These are phyloP conservation scores for Zanthoxylum bungeanum DNA, from an alignment of 345 rosid species.

Conservation along the genomic window DNA sequence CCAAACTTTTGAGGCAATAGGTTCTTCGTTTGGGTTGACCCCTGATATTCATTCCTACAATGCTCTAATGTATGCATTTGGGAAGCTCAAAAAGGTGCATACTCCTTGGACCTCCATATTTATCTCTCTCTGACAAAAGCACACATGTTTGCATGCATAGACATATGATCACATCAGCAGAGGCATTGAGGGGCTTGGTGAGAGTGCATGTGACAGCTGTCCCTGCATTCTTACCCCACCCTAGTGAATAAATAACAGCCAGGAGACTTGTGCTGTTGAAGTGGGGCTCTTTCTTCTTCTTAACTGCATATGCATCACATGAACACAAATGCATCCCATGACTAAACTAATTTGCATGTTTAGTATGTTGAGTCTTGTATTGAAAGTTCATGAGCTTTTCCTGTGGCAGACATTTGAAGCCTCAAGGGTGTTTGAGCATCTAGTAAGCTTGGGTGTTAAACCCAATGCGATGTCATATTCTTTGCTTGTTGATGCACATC, in stretches of 20 bases:
- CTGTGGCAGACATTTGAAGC: conserved; percentile 78
- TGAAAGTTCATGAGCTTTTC: conserved; percentile 15
- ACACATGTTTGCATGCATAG: neutral
- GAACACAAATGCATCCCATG: neutral
- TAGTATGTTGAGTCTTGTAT: conserved; percentile 5
- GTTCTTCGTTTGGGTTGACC: conserved; percentile 69
- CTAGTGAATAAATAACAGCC: neutral
- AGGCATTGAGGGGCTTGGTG: neutral
- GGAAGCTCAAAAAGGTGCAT: conserved; percentile 80
- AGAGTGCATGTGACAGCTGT: neutral
- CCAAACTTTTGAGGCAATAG: conserved; percentile 89
- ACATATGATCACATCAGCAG: neutral
- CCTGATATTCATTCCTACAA: conserved; percentile 87
- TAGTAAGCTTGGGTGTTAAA: conserved; percentile 70
- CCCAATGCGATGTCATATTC: conserved; percentile 76
- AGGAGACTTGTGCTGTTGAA: neutral
- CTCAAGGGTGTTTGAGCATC: conserved; percentile 75
- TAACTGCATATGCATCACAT: neutral
- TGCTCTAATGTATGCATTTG: conserved; percentile 77
- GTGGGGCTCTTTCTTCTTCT: too few relatives aligned
- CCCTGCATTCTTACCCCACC: neutral
- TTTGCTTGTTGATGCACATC: conserved; percentile 88
- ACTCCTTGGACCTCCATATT: conserved; percentile 11
- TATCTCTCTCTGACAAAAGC: neutral
- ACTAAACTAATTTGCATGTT: neutral